Percentiles rank a stretch among this genome's conserved stretches.
Evolutionary conservation across 2,329 filamentous ascomycete species (phyloP).

Genomic region (Geosmithia putterillii): DNA sequence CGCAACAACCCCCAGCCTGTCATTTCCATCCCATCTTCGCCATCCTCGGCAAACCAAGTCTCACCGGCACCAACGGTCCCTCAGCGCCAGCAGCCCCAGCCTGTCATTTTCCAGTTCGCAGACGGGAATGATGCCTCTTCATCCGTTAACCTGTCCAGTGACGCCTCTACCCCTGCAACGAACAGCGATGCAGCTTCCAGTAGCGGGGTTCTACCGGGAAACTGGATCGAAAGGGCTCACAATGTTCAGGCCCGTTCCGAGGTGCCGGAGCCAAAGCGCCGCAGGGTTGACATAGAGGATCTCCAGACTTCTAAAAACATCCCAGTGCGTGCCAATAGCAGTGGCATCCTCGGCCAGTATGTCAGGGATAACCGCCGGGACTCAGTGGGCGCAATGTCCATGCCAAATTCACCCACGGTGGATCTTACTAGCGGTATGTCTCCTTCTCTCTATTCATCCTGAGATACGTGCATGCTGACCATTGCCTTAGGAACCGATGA

Average conservation of each 20-base stretch:
- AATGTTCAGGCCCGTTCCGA: slow-evolving; percentile 55
- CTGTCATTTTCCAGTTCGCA: slow-evolving; percentile 29
- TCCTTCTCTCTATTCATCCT: neutral
- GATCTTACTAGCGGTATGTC: slow-evolving; percentile 44
- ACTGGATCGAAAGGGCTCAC: slow-evolving; percentile 65
- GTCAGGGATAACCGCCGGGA: slow-evolving; percentile 47
- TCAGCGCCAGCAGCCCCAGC: slow-evolving; percentile 13
- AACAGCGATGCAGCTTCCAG: slow-evolving; percentile 8
- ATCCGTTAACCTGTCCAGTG: slow-evolving; percentile 18
- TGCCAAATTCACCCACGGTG: slow-evolving; percentile 32
- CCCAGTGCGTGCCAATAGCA: slow-evolving; percentile 23
- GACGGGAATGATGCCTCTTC: slow-evolving; percentile 20
- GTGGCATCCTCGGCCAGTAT: slow-evolving; percentile 51
- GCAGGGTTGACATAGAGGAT: slow-evolving; percentile 36
- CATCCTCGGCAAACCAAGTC: neutral
- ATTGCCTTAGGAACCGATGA: slow-evolving; percentile 31
- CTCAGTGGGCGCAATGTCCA: slow-evolving; percentile 15
- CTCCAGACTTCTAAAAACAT: slow-evolving; percentile 23
- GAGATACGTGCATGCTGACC: neutral
- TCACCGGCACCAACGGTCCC: slow-evolving; percentile 7
- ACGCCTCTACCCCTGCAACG: slow-evolving; percentile 16
- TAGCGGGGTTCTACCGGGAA: slow-evolving; percentile 29
- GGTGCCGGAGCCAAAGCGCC: slow-evolving; percentile 50
- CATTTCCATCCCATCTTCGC: neutral
- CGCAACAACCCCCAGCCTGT: slow-evolving; percentile 4